Conservation (phyloP, 371 early-diverging fungal species). For the Mortierella sp. region DNA sequence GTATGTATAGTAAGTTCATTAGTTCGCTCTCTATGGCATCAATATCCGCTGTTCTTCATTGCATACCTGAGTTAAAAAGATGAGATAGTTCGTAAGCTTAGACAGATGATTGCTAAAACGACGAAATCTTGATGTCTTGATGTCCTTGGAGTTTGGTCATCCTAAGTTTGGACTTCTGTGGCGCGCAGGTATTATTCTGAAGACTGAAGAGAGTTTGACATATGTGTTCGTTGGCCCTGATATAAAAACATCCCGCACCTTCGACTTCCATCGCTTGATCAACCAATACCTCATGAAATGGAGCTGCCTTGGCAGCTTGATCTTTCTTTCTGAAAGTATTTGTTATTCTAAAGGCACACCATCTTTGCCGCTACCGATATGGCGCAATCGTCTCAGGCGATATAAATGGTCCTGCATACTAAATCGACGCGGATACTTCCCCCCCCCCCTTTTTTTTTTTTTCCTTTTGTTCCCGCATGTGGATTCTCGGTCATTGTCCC, state of each 20-base stretch:
- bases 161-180: neutral
- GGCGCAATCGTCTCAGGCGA: slow-evolving; percentile 29
- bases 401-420: slow-evolving; percentile 11
- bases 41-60: too few species aligned
- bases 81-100: too few species aligned
- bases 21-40: too few species aligned
- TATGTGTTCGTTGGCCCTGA: slow-evolving; percentile 14
- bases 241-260: slow-evolving; percentile 15
- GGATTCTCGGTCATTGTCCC: slow-evolving; percentile 10
- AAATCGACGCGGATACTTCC: slow-evolving; percentile 15
- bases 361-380: slow-evolving; percentile 29
- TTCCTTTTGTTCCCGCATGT: slow-evolving; percentile 13
- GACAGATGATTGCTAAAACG: too few species aligned
- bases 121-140: too few species aligned
- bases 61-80: too few species aligned
- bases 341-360: slow-evolving; percentile 22
- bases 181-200: slow-evolving; percentile 5
- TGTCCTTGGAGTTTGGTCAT: too few species aligned
- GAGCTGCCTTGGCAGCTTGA: slow-evolving; percentile 28
- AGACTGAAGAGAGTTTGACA: slow-evolving; percentile 21
- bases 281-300: slow-evolving; percentile 27
- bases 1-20: too few species aligned
- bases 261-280: slow-evolving; percentile 25
- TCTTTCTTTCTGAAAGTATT: slow-evolving; percentile 25
- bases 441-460: too few species aligned